A percentile compares a stretch with the other conserved stretches of the same genome.
Evolutionary conservation across 306 rosid species (phyloP).

Genomic region (Dryas octopetala): DNA sequence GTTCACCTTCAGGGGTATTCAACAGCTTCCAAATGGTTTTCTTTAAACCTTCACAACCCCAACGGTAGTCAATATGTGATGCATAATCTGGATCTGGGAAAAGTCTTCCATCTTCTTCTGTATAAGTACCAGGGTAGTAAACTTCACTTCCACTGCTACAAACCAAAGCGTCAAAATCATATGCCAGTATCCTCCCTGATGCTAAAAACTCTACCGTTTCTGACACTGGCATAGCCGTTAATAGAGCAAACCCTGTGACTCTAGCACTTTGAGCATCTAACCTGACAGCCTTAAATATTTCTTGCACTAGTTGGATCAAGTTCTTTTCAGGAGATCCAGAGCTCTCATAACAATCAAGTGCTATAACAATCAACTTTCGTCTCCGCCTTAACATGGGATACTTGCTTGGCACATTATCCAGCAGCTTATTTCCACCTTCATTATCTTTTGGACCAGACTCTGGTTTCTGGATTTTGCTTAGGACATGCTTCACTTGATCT

Average conservation of each 20-base stretch:
- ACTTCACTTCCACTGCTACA: conserved; percentile 74
- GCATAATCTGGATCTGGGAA: conserved; percentile 63
- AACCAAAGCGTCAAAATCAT: conserved; percentile 54
- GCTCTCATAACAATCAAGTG: conserved; percentile 53
- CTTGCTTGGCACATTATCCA: conserved; percentile 47
- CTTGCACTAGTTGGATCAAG: conserved; percentile 49
- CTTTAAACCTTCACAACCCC: conserved; percentile 66
- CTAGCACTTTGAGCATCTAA: conserved; percentile 51
- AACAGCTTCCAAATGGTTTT: conserved; percentile 57
- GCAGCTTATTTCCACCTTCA: conserved; percentile 33
- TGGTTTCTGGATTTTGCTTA: conserved; percentile 54
- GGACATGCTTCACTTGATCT: conserved; percentile 62
- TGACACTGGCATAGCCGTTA: conserved; percentile 62
- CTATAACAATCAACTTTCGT: conserved; percentile 58
- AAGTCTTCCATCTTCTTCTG: conserved; percentile 51
- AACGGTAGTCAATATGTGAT: conserved; percentile 61
- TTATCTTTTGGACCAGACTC: conserved; percentile 34
- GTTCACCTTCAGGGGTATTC: conserved; percentile 41
- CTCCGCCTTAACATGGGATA: conserved; percentile 61
- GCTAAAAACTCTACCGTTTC: conserved; percentile 57
- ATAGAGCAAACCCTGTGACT: conserved; percentile 55
- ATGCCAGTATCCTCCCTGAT: conserved; percentile 47
- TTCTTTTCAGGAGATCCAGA: conserved; percentile 50
- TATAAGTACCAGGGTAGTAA: conserved; percentile 53
- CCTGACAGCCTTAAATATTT: conserved; percentile 48